Base-by-base conservation (phyloP, 1,284 basidiomycete species). In the Tausonia pullulans region DNA sequence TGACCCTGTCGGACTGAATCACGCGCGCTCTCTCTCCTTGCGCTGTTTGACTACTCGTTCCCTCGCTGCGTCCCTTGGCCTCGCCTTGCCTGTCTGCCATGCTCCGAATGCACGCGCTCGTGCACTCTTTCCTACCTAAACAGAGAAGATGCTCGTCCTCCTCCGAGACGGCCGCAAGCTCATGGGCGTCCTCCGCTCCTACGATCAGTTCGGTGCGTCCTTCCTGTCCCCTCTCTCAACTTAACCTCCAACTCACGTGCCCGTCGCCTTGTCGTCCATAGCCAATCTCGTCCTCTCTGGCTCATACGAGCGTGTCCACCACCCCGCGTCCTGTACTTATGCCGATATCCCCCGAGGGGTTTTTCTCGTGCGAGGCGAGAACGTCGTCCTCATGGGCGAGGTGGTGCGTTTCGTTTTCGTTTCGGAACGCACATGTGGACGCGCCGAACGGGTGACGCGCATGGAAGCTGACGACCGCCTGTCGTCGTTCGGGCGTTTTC, bases 101-200 rank as follows among this genome's bases (percentile, higher is more conserved):
- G n/a, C 48, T 49, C 48, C n/a, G n/a, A 49, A 49, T 59, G 44
- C 27, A n/a, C n/a, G 39, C 27, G 8, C 14, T 44, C 10, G 6
- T 16, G 40, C 10, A 39, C 40, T 58, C 27, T 27, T 5, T 50
- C n/a, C 45, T 45, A 8, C 14, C n/a, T 27, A 13, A 50, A 67
- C 78, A 98, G 93, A 97, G 81, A 98, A 98, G 84, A 95, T 99
- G 84, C 83, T 99, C 63, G 94, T 98, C 62, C 85, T 98, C 70
- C 81, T 99, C 67, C 83, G 96, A 75, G 96, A 99, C 75, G 96
- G 96, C 61, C 82, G 93, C 72, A 98, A 98, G 77, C 82, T 98
- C 54, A 88, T 97, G 70, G 96, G 96, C 46, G 93, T 99, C 46
- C 79, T 99, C 70, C 81, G 96, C 63, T 96, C 92, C 39, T 99